A percentile compares a stretch with the other conserved stretches of the same genome.
Conservation (phyloP, 192 early-diverging fungal species). For the Dissophora ornata region DNA sequence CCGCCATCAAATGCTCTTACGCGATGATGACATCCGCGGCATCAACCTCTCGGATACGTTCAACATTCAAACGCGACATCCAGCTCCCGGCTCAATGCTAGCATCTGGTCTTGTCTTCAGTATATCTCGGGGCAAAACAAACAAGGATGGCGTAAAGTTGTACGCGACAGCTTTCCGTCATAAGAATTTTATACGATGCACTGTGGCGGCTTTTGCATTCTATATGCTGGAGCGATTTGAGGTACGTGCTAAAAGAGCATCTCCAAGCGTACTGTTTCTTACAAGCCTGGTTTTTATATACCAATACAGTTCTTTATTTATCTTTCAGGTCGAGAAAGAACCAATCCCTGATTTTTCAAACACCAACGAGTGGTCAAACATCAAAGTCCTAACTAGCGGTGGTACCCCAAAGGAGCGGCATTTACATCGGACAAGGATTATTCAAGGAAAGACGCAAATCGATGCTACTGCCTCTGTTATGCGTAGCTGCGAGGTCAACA, state of each 20-base stretch:
- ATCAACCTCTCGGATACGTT: conserved; percentile 14
- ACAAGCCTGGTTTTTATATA: not conserved
- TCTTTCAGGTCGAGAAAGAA: conserved; percentile 6
- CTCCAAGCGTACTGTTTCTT: too few relatives aligned
- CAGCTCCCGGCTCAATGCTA: not conserved
- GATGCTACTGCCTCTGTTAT: conserved; percentile 25
- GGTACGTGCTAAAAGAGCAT: conserved; percentile 2
- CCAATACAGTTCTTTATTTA: not conserved
- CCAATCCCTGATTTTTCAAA: conserved; percentile 10
- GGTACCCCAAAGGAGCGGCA: not conserved
- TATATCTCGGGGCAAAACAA: conserved; percentile 13
- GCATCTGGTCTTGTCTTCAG: conserved; percentile 16
- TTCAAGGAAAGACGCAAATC: conserved; percentile 4
- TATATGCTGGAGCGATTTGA: conserved; percentile 38
- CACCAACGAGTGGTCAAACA: conserved; percentile 8
- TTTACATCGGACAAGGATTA: not conserved
- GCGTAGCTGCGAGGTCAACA: conserved; percentile 29
- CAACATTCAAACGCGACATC: not conserved
- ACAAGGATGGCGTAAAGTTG: conserved; percentile 3
- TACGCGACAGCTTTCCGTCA: conserved; percentile 31
- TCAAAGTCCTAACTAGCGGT: conserved; percentile 3
- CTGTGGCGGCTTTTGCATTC: conserved; percentile 22
- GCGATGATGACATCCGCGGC: conserved; percentile 31
- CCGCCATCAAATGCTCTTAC: conserved; percentile 34
- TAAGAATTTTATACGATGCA: conserved; percentile 11